Base-by-base conservation (phyloP, 305 asterid species). In the Plantago coronopus region DNA sequence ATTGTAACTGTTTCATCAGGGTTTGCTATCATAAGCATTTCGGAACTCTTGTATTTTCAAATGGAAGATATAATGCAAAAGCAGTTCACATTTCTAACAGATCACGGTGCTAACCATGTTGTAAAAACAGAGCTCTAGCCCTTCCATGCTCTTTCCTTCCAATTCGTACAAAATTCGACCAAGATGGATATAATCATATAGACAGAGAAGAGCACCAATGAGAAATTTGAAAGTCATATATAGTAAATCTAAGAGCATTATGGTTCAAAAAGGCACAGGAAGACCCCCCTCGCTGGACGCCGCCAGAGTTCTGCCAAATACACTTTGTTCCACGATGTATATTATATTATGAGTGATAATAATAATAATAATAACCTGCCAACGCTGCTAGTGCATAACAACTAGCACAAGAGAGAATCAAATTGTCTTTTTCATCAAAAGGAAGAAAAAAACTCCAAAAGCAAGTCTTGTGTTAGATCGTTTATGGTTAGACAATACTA, bases 271-370 rank as follows among this genome's bases (percentile, higher is more conserved):
- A 48, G 43, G 63, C 48, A 69, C 34, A 63, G 48, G 69, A 69
- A 69, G 74, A 65, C 66, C 56, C 62, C 34, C 37, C 62, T 54
- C 5, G 69, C 76, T 64, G 34, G 34, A 5, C 5, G 69, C 43
- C 43, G 72, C 69, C 66, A 63, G 53, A 54, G 72, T 69, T 75
- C 76, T 20, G 48, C 69, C 74, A 69, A 65, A 49, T 58, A 58
- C 66, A 62, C 47, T 43, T 69, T 72, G 58, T 69, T 60, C 67
- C 69, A 53, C 48, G 19, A 59, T 56, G 69, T 61, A 66, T 56
- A 37, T 1, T 68, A 45, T 61, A 44, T 48, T 49, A 34, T 63
- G 22, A 15, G 51, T 37, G 57, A 49, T 58, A 47, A 34, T 54
- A 56, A 46, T 61, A n/a, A n/a, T n/a, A n/a, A n/a, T n/a, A n/a